Conservation (phyloP, 352 stramenopile species). For the Pythium dissotocum region DNA sequence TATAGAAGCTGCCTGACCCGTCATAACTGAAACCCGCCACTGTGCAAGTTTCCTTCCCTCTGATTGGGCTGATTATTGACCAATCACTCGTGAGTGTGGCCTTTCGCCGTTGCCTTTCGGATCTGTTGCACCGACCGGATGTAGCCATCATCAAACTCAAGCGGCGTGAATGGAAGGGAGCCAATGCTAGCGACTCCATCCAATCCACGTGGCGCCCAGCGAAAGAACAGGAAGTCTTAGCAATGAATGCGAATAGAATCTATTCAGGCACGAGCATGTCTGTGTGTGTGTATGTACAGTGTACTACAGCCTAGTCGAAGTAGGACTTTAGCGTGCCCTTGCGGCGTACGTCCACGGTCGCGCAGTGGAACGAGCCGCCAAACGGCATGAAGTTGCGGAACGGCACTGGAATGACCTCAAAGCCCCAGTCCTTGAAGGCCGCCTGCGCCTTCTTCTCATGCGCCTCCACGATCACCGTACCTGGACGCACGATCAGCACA, state of each 20-base stretch:
- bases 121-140: background rate
- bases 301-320: conserved; percentile 41
- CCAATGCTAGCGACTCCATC: background rate
- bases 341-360: conserved; percentile 83
- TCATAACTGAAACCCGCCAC: background rate
- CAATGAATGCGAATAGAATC: conserved; percentile 1
- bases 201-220: background rate
- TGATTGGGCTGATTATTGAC: background rate
- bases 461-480: conserved; percentile 83
- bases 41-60: background rate
- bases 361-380: conserved; percentile 89
- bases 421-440: conserved; percentile 88
- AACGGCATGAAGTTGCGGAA: conserved; percentile 93
- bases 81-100: background rate
- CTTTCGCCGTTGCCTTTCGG: background rate
- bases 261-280: conserved; percentile 10
- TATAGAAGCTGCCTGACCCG: no score
- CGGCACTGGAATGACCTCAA: conserved; percentile 85
- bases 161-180: no score
- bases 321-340: conserved; percentile 86
- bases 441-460: conserved; percentile 81
- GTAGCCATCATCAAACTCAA: background rate
- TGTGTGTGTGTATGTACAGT: background rate
- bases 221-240: background rate
- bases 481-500: conserved; percentile 81